Evolutionary conservation across 176 grass and related monocot genomes (phyloP), one percentile per base, ranked within the genome.

Genomic region (Cymbopogon citratus): DNA sequence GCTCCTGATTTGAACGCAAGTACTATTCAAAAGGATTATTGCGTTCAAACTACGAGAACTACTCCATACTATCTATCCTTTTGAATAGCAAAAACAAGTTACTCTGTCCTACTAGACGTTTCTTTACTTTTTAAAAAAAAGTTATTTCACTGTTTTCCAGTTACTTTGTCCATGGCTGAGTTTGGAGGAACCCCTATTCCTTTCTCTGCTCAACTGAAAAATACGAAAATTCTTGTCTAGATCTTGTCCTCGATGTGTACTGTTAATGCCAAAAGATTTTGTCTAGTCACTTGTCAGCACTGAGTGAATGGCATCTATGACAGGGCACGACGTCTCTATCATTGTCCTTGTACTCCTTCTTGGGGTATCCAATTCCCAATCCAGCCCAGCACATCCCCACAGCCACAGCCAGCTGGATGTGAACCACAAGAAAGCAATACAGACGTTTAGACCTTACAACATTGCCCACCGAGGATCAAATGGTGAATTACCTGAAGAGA

Each of bases 401-500:
- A 18, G 16, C 2, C 59, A 29, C 6, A 29, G 59, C 52, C 82
- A 75, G 61, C 62, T 78, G 63, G 66, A 92, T 68, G 74, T 64
- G 14, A 86, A 70, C 21, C 33, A 63, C 28, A 89, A 89, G 86
- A 86, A 85, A 66, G 81, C 77, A 45, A 44, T 90, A 29, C 91
- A 90, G 78, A 90, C 76, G 40, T 93, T 78, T 74, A 84, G 91
- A 38, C 91, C 87, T 25, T 90, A 82, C 77, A 90, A 93, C 69
- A 81, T 93, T 57, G 91, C 91, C 81, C 91, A 90, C 69, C 79
- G 91, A 44, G 91, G 87, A 12, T 89, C 87, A 23, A 81, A 81
- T 82, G 91, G 91, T 2, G 91, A 90, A 79, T 36, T 93, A 26
- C 91, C 91, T 1, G 91, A 93, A 71, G 91, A 93, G 57, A 93